Conservation (phyloP, 1,284 basidiomycete species). For the Sanghuangporus sanghuang region DNA sequence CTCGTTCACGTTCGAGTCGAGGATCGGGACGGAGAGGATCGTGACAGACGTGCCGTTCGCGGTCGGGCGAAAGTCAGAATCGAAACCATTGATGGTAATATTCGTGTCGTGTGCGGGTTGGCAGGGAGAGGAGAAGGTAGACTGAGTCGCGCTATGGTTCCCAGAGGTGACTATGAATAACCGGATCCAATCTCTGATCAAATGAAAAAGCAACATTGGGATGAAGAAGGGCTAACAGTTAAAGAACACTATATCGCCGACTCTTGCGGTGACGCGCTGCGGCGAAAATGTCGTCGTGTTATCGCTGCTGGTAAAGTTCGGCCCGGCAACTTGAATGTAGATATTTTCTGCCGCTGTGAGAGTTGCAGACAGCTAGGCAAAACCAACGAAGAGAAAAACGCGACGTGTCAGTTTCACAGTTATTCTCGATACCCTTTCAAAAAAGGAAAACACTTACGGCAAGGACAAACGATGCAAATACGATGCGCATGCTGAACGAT, state of each 20-base stretch:
- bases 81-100: slow-evolving; percentile 49
- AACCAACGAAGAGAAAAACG: background rate
- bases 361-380: background rate
- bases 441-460: background rate
- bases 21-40: slow-evolving; percentile 38
- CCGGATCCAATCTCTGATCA: background rate
- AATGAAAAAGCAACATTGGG: background rate
- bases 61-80: slow-evolving; percentile 46
- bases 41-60: slow-evolving; percentile 43
- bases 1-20: slow-evolving; percentile 33
- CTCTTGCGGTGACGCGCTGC: slow-evolving; percentile 36
- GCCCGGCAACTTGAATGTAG: slow-evolving; percentile 40
- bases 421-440: background rate
- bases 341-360: slow-evolving; percentile 30
- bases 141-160: slow-evolving; percentile 53
- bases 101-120: slow-evolving; percentile 41
- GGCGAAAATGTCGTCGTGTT: slow-evolving; percentile 43
- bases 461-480: background rate
- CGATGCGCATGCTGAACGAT: background rate
- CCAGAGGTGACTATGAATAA: slow-evolving; percentile 42
- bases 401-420: background rate
- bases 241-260: slow-evolving; percentile 48
- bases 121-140: slow-evolving; percentile 49
- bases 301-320: slow-evolving; percentile 36
- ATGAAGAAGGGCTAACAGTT: slow-evolving; percentile 37